Evolutionary conservation across 192 early-diverging fungal genomes (phyloP).

Genomic region (Coemansia sp.): DNA sequence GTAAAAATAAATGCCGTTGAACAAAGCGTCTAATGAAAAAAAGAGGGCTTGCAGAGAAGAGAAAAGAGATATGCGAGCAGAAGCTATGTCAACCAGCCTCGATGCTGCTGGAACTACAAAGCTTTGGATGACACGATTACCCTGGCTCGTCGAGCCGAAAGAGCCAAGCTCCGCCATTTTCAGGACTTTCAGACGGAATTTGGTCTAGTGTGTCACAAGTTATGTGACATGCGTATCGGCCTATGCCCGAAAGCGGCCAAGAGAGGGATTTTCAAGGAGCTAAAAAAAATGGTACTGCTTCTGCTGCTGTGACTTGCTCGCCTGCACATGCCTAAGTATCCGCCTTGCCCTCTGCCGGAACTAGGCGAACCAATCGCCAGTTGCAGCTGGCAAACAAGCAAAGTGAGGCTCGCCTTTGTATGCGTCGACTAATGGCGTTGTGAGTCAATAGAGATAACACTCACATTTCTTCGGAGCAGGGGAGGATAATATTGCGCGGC

Average conservation of each 20-base stretch:
- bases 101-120: not conserved
- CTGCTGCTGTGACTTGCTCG: slow-evolving; percentile 5
- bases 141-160: slow-evolving; percentile 1
- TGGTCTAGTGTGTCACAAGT: slow-evolving; percentile 12
- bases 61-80: not conserved
- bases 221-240: not conserved
- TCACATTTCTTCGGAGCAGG: not conserved
- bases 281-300: not conserved
- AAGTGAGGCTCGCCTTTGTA: not conserved
- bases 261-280: slow-evolving; percentile 3
- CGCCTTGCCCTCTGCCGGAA: slow-evolving; percentile 5
- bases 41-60: slow-evolving; percentile 5
- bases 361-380: slow-evolving; percentile 25
- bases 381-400: not conserved
- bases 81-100: not conserved
- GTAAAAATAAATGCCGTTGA: not conserved
- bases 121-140: not conserved
- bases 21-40: not conserved
- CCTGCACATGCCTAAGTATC: not conserved
- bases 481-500: not conserved
- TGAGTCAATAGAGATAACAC: slow-evolving; percentile 29
- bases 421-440: not conserved
- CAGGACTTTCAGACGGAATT: not conserved
- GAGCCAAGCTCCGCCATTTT: not conserved
- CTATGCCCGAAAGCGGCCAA: not conserved